phyloP scores from a whole-genome alignment of 129 eudicot species.

The Flaveria ramosissima region DNA sequence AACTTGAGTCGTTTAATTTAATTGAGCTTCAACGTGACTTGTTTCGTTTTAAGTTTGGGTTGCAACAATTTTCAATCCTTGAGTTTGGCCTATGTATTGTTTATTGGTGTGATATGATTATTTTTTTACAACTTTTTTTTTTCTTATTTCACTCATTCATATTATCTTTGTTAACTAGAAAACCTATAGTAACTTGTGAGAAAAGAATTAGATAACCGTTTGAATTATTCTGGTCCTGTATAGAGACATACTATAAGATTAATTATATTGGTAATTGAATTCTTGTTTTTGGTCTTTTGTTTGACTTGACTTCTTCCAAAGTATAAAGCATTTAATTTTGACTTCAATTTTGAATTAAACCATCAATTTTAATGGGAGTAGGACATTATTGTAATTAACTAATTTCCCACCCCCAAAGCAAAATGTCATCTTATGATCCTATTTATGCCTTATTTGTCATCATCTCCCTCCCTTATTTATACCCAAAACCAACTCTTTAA shows the following conservation, averaged over 20 bases:
- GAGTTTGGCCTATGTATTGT: too few species aligned
- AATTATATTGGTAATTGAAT: not conserved
- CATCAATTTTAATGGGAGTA: not conserved
- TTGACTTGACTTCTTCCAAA: conserved; percentile 13
- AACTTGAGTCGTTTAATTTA: too few species aligned
- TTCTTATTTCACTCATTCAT: too few species aligned
- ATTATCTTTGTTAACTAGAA: too few species aligned
- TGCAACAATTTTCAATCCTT: too few species aligned
- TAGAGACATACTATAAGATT: not conserved
- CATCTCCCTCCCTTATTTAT: conserved; percentile 30
- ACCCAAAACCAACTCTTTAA: conserved; percentile 18
- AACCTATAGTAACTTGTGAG: too few species aligned
- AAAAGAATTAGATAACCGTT: not conserved
- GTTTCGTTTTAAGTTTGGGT: too few species aligned
- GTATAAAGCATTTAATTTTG: conserved; percentile 17
- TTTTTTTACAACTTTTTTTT: too few species aligned
- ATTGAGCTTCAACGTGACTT: too few species aligned
- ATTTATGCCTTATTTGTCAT: conserved; percentile 33
- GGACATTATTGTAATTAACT: conserved; percentile 36
- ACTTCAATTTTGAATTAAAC: conserved; percentile 22
- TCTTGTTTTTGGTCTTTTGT: conserved; percentile 18
- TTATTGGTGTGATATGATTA: too few species aligned
- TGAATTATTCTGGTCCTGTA: conserved; percentile 14
- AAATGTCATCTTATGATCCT: conserved; percentile 40
- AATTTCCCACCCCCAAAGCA: conserved; percentile 24